Percentiles rank a stretch among this genome's conserved stretches.
Conservation (phyloP, 306 rosid species). For the Cyamopsis tetragonoloba region DNA sequence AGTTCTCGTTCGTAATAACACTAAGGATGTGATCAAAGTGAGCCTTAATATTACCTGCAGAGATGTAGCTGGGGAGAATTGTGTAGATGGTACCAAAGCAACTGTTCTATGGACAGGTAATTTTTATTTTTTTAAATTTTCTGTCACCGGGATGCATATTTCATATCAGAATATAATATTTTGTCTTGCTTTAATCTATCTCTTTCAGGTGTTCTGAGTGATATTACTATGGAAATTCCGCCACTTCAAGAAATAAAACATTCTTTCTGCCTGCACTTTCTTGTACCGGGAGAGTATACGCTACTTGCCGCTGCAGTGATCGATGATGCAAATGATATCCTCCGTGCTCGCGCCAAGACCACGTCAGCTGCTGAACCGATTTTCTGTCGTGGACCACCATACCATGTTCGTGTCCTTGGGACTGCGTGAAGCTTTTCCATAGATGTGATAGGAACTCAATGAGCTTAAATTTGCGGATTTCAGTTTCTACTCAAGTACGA, state of each 20-base stretch:
- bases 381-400: conserved; percentile 92
- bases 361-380: conserved; percentile 72
- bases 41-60: conserved; percentile 76
- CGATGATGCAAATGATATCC: conserved; percentile 74
- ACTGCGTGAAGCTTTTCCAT: conserved; percentile 37
- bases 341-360: conserved; percentile 77
- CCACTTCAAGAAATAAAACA: conserved; percentile 71
- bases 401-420: conserved; percentile 69
- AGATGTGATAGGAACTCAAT: neutral
- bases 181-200: neutral
- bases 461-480: conserved; percentile 16
- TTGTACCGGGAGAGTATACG: conserved; percentile 90
- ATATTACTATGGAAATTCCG: conserved; percentile 72
- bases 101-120: conserved; percentile 91
- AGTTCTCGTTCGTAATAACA: conserved; percentile 86
- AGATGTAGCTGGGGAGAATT: conserved; percentile 93
- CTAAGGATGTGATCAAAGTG: conserved; percentile 80
- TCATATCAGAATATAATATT: conserved; percentile 8
- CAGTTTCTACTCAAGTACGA: conserved; percentile 3
- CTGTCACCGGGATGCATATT: neutral
- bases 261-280: conserved; percentile 81
- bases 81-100: conserved; percentile 75
- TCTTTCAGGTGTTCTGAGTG: conserved; percentile 66
- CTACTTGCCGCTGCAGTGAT: conserved; percentile 77
- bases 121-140: conserved; percentile 15